These are phyloP conservation scores for Arthrobotrys iridis DNA, from an alignment of 2,329 filamentous ascomycete genomes.

Conservation along the genomic window DNA sequence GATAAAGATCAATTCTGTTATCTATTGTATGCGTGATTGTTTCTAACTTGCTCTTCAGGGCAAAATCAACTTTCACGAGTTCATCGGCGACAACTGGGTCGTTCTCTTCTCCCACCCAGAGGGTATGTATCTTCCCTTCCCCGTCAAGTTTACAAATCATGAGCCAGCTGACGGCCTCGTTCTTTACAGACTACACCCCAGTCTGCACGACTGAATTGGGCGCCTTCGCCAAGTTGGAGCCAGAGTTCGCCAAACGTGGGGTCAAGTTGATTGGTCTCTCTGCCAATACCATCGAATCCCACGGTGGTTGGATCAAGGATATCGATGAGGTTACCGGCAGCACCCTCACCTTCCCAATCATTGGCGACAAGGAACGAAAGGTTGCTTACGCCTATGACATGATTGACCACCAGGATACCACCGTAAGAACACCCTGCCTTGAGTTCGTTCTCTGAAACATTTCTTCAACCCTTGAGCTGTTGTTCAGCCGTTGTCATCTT, in stretches of 20 bases:
- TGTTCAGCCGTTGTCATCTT: conserved; percentile 2
- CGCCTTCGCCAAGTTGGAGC: conserved; percentile 72
- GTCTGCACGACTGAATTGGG: conserved; percentile 73
- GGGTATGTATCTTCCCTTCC: conserved; percentile 42
- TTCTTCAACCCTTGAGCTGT: conserved; percentile 3
- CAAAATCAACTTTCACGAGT: conserved; percentile 76
- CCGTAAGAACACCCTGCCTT: conserved; percentile 37
- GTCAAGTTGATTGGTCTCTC: conserved; percentile 71
- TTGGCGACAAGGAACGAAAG: conserved; percentile 63
- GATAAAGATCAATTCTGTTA: neutral
- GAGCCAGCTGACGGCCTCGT: neutral
- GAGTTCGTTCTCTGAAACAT: neutral
- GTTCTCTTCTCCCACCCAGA: conserved; percentile 76
- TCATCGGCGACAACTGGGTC: conserved; percentile 76
- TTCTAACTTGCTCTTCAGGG: conserved; percentile 60
- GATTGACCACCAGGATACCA: conserved; percentile 60
- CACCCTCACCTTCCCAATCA: conserved; percentile 63
- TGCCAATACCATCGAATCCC: conserved; percentile 69
- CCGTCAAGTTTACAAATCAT: conserved; percentile 56
- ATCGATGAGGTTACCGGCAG: conserved; percentile 63
- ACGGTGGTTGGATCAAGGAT: conserved; percentile 68
- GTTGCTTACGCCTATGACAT: conserved; percentile 63
- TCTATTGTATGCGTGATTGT: neutral
- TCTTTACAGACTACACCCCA: conserved; percentile 65
- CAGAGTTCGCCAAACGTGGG: conserved; percentile 71